Conservation (phyloP, 768 basidiomycete species). For the Vararia minispora region DNA sequence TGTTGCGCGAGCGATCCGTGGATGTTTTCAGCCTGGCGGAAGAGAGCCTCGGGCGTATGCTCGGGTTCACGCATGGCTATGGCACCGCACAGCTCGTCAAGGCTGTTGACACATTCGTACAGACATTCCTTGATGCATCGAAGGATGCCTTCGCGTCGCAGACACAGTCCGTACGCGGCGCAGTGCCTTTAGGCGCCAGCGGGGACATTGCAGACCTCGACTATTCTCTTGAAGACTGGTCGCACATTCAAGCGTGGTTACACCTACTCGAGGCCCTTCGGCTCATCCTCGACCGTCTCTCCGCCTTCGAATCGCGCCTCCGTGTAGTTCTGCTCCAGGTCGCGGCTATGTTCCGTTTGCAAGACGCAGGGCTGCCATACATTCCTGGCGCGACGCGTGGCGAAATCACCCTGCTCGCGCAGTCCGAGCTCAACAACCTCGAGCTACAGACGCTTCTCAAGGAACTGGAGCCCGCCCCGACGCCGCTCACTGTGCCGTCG, state of each 20-base stretch:
- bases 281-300: conserved; percentile 56
- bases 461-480: conserved; percentile 32
- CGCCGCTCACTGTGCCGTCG: conserved; percentile 6
- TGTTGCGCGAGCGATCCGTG: conserved; percentile 63
- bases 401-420: conserved; percentile 62
- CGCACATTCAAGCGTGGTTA: conserved; percentile 68
- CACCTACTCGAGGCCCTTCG: conserved; percentile 79
- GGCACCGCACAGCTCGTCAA: conserved; percentile 64
- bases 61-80: conserved; percentile 83
- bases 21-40: conserved; percentile 73
- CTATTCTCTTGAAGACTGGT: conserved; percentile 86
- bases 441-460: conserved; percentile 59
- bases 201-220: conserved; percentile 63
- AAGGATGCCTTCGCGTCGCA: conserved; percentile 35
- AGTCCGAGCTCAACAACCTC: conserved; percentile 75
- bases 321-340: conserved; percentile 46
- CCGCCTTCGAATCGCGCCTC: conserved; percentile 60
- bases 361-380: conserved; percentile 44
- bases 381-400: conserved; percentile 55
- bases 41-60: conserved; percentile 65
- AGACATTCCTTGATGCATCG: conserved; percentile 58
- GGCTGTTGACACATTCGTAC: conserved; percentile 62
- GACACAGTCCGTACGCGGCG: conserved; percentile 6
- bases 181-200: conserved; percentile 20
- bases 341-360: conserved; percentile 45